Evolutionary conservation across 768 basidiomycete species (phyloP).

Genomic region (Artomyces pyxidatus): DNA sequence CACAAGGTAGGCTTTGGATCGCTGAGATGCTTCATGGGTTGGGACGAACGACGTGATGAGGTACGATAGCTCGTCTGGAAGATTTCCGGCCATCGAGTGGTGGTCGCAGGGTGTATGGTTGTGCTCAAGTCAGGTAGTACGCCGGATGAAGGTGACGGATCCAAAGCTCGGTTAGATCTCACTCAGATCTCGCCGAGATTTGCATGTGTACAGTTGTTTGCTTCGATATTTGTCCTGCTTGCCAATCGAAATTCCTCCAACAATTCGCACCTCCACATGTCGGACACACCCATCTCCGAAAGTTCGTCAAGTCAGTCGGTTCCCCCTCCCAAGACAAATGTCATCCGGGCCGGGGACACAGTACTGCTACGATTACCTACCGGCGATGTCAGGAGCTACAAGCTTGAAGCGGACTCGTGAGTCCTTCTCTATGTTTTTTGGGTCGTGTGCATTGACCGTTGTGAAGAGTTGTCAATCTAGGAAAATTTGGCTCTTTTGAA

Average conservation of each 20-base stretch:
- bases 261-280: neutral
- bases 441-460: neutral
- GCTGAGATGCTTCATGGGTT: conserved; percentile 17
- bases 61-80: conserved; percentile 14
- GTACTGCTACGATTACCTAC: conserved; percentile 76
- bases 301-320: neutral
- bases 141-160: neutral
- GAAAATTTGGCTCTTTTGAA: conserved; percentile 81
- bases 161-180: neutral
- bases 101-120: neutral
- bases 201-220: neutral
- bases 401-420: conserved; percentile 41
- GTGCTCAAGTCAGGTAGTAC: neutral
- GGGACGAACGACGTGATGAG: conserved; percentile 12
- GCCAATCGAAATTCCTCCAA: neutral
- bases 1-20: conserved; percentile 63
- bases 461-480: conserved; percentile 60
- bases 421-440: neutral
- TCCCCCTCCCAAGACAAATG: neutral
- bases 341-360: conserved; percentile 63
- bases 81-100: too few relatives aligned
- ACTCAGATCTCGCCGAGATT: neutral
- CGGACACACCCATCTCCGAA: neutral
- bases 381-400: conserved; percentile 68
- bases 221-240: neutral